Evolutionary conservation across 179 eudicot genomes (phyloP).

Genomic region (Silene vulgaris): DNA sequence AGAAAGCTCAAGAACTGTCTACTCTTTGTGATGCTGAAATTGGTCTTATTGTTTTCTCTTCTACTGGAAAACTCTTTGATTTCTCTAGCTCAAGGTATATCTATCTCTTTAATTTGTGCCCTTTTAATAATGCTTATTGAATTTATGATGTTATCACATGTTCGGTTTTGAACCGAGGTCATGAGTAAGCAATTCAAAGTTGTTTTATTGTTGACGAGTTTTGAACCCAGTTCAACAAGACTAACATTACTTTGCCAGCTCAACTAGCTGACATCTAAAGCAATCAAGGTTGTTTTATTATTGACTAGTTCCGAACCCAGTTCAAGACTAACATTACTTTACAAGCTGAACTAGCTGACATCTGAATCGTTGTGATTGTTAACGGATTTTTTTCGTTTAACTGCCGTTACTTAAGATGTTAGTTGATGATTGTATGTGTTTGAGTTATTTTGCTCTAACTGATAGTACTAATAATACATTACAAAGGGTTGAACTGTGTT

Average conservation of each 20-base stretch:
- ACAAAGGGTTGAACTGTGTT: background rate
- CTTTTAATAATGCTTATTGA: background rate
- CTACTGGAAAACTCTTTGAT: constrained; percentile 36
- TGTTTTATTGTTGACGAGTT: too few relatives aligned
- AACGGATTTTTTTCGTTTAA: too few relatives aligned
- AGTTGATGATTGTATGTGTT: too few relatives aligned
- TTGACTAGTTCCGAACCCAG: too few relatives aligned
- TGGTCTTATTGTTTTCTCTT: constrained; percentile 37
- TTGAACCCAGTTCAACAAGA: too few relatives aligned
- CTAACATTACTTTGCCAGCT: too few relatives aligned
- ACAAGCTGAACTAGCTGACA: background rate
- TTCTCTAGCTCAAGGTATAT: constrained; percentile 31
- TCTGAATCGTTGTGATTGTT: background rate
- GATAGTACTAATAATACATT: too few relatives aligned
- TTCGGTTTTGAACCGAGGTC: background rate
- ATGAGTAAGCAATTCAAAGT: background rate
- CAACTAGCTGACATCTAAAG: background rate
- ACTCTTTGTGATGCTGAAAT: constrained; percentile 43
- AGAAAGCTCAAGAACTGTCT: constrained; percentile 32
- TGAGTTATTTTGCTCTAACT: too few relatives aligned
- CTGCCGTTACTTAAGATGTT: too few relatives aligned
- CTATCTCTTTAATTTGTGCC: background rate
- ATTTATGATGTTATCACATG: background rate
- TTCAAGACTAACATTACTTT: too few relatives aligned
- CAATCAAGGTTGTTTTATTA: too few relatives aligned